Evolutionary conservation across 2,329 filamentous ascomycete genomes (phyloP).

Genomic region (Endocalyx cinctus): DNA sequence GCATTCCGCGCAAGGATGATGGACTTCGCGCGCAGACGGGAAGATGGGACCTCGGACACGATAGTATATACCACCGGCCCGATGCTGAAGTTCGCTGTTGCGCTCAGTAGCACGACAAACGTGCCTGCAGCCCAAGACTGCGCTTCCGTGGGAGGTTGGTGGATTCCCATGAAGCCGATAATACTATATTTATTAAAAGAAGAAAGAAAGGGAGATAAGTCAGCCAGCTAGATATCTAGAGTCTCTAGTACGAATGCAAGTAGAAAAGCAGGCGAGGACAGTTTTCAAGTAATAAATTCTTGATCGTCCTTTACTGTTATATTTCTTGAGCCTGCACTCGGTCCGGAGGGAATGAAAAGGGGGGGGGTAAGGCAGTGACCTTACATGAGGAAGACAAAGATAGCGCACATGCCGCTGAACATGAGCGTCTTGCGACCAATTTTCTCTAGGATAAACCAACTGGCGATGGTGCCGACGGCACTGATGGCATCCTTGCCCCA

Average conservation of each 20-base stretch:
- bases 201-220: background rate
- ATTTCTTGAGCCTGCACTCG: no score
- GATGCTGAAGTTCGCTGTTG: slow-evolving; percentile 40
- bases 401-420: slow-evolving; percentile 32
- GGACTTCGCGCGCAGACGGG: slow-evolving; percentile 40
- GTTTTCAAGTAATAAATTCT: no score
- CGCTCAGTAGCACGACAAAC: slow-evolving; percentile 37
- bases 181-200: slow-evolving; percentile 20
- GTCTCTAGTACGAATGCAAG: no score
- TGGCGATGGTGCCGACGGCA: slow-evolving; percentile 35
- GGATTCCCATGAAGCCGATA: slow-evolving; percentile 26
- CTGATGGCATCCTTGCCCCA: slow-evolving; percentile 35
- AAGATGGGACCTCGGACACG: slow-evolving; percentile 43
- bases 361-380: no score
- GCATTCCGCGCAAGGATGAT: slow-evolving; percentile 39
- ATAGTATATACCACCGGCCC: slow-evolving; percentile 43
- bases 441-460: slow-evolving; percentile 34
- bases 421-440: slow-evolving; percentile 37
- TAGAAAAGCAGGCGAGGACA: no score
- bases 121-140: slow-evolving; percentile 37
- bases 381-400: slow-evolving; percentile 33
- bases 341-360: background rate
- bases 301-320: no score
- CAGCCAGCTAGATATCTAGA: no score
- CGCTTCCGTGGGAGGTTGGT: slow-evolving; percentile 32